Evolutionary conservation across 2,329 filamentous ascomycete species (phyloP), one percentile per base, ranked within the genome.

Genomic region (Fusarium odoratissimum): DNA sequence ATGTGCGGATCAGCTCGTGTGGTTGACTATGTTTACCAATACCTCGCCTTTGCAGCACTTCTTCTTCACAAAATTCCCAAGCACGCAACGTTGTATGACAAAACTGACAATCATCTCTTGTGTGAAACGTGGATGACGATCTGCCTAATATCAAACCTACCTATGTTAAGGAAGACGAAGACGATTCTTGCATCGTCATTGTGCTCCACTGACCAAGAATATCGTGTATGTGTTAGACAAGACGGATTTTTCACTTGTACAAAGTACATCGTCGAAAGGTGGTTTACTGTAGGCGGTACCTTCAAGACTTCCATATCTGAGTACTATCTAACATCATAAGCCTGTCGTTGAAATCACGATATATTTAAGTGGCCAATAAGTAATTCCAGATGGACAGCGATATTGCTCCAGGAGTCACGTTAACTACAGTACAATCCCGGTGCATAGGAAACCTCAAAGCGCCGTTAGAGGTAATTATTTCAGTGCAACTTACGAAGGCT

Each of bases 91-190:
- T 62, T 52, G 48, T 56, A 42, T 41, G 42, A 21, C 31, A 56
- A 45, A 51, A 35, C 31, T 51, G 49, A 31, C 28, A 44, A 38
- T 30, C 40, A 44, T 35, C 37, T 51, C 14, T 55, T 42, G 17
- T 13, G 51, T 57, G 46, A 59, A 48, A 48, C 21, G 23, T 55
- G 28, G 41, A 49, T 70, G 55, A 61, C 37, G 45, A 21, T n/a
- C 13, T n/a, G 21, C 38, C 12, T 41, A 11, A 2, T 21, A 21
- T 40, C 38, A 12, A 40, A 40, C 38, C 19, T 21, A 40, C 38
- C 38, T 40, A 21, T 52, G 17, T 35, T 25, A 28, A 52, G 12
- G 31, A 52, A 14, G 31, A 37, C 23, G 23, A 35, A 14, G 31
- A 37, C 23, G 23, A 35, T 21, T 21, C 11, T 52, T 25, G 17